Conservation (phyloP, 2,329 filamentous ascomycete genomes). For the Chaetomium sp. region DNA sequence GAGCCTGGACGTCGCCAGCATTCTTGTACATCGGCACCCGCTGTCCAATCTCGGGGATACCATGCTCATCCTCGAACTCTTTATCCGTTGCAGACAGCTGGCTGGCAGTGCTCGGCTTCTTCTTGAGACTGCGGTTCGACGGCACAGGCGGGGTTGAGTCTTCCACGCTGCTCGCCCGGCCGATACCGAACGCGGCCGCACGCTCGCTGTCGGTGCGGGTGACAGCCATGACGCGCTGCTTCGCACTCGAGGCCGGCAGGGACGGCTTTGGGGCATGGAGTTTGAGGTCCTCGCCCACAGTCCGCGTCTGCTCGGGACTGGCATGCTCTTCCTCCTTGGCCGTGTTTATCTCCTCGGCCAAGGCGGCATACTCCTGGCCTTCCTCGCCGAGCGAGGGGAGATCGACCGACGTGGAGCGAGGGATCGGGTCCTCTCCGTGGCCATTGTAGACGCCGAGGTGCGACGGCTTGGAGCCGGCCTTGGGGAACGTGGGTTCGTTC, state of each 20-base stretch:
- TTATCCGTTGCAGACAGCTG: conserved; percentile 43
- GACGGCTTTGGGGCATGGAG: conserved; percentile 87
- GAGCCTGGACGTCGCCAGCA: conserved; percentile 92
- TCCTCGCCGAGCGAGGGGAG: conserved; percentile 85
- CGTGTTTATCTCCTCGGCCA: conserved; percentile 41
- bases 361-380: conserved; percentile 74
- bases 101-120: conserved; percentile 52
- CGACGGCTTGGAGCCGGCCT: conserved; percentile 35
- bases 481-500: conserved; percentile 58
- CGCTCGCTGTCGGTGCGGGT: conserved; percentile 87
- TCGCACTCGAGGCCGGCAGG: conserved; percentile 71
- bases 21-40: conserved; percentile 91
- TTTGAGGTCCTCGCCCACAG: conserved; percentile 72
- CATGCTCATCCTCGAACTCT: conserved; percentile 66
- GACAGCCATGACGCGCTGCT: conserved; percentile 73
- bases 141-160: conserved; percentile 34
- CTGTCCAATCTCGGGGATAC: conserved; percentile 86
- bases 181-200: conserved; percentile 79
- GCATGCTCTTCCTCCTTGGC: conserved; percentile 34
- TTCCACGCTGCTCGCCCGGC: conserved; percentile 56
- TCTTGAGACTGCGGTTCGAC: conserved; percentile 49
- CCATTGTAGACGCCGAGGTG: conserved; percentile 32
- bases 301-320: conserved; percentile 67
- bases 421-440: conserved; percentile 37
- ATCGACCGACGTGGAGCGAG: conserved; percentile 68